Evolutionary conservation across 208 protist genomes (phyloP), one percentile per base, ranked within the genome.

Genomic region (Wallacemonas sp.): DNA sequence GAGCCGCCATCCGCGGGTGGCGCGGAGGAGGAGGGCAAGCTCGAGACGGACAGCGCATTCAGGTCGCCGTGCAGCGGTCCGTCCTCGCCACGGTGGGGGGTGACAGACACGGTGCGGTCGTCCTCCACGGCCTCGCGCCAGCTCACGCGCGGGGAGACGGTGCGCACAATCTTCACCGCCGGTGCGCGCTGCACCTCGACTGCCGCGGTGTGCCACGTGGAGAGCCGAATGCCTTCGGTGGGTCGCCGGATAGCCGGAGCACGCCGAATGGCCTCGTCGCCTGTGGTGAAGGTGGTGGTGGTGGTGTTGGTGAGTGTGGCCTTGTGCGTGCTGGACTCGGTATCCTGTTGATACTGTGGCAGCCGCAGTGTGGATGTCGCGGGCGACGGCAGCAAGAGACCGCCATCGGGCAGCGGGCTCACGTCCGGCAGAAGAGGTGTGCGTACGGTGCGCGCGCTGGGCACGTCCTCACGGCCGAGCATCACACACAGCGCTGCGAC

Each of bases 391-490:
- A 59, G 31, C 32, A 55, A 20, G 3, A 59, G 52, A 4, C 31
- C 20, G n/a, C 52, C 31, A 14, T 59, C 52, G 10, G 52, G 52
- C 12, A 59, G 14, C 25, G 49, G 49, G 49, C 49, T 57, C 25
- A 57, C 7, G 49, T 36, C 28, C 11, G 49, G 49, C 25, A 5
- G 10, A 10, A 25, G n/a, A 16, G n/a, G 44, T 49, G 44, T 5
- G n/a, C 18, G 18, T 18, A 16, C 18, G 12, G 44, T 7, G 8
- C 12, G 44, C 20, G 20, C 48, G 23, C 48, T 59, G 4, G 26
- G 52, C 12, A 11, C 3, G 20, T 59, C 52, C 31, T 22, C 29
- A 8, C 52, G 52, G 3, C 3, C 8, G 10, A 59, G 32, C 52
- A 59, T 26, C 31, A 11, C 18, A 7, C 8, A 7, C 31, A 59